Evolutionary conservation across 2,329 filamentous ascomycete species (phyloP).

Genomic region (Colletotrichum lini): DNA sequence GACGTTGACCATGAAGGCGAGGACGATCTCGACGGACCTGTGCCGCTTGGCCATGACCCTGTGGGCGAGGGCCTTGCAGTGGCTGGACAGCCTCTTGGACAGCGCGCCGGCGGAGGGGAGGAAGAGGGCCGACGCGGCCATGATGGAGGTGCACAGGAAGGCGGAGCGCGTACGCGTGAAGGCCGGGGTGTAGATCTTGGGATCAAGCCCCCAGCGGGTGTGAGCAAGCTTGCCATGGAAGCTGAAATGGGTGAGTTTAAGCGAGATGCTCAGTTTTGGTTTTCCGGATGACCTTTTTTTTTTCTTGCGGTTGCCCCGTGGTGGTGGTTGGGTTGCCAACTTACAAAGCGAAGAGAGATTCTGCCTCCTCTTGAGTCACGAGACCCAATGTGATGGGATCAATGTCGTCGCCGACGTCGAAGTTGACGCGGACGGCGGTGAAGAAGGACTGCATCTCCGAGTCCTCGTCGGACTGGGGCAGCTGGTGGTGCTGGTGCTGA

Average conservation of each 20-base stretch:
- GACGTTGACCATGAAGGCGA: slow-evolving; percentile 82
- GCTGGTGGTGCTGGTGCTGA: too few species aligned
- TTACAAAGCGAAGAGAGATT: slow-evolving; percentile 76
- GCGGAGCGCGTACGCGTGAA: slow-evolving; percentile 79
- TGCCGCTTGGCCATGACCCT: slow-evolving; percentile 73
- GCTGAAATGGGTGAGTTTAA: slow-evolving; percentile 53
- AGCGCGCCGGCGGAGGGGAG: slow-evolving; percentile 74
- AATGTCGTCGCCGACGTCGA: slow-evolving; percentile 75
- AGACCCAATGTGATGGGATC: slow-evolving; percentile 80
- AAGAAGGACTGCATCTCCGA: slow-evolving; percentile 76
- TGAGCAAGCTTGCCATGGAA: slow-evolving; percentile 80
- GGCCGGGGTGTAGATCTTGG: slow-evolving; percentile 73
- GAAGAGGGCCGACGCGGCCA: slow-evolving; percentile 78
- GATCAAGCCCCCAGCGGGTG: slow-evolving; percentile 81
- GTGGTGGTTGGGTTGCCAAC: slow-evolving; percentile 46
- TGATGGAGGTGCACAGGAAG: slow-evolving; percentile 80
- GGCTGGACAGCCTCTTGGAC: slow-evolving; percentile 75
- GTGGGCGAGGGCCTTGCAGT: slow-evolving; percentile 74
- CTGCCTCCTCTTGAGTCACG: slow-evolving; percentile 76
- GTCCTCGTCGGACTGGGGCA: slow-evolving; percentile 54
- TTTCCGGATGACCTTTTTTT: too few species aligned
- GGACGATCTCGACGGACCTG: slow-evolving; percentile 80
- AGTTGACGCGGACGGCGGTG: slow-evolving; percentile 72
- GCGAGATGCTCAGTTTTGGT: slow-evolving; percentile 18
- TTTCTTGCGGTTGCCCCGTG: too few species aligned